These are phyloP conservation scores for Trichoderma sp. DNA, from an alignment of 2,329 filamentous ascomycete genomes.

Conservation along the genomic window DNA sequence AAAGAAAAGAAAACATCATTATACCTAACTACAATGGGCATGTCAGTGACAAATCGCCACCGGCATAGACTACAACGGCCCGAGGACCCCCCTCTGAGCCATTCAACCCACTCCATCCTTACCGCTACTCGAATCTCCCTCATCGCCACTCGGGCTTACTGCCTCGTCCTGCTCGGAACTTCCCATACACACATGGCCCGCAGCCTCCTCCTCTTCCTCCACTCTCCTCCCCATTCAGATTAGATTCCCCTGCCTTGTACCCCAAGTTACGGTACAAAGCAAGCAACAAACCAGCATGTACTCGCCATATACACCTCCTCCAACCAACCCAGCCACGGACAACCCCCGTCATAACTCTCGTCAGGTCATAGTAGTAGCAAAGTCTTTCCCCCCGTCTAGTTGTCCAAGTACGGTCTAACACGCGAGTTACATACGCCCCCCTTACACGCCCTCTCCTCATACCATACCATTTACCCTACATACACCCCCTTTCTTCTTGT, in stretches of 20 bases:
- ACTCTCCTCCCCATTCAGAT: neutral
- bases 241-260: neutral
- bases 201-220: neutral
- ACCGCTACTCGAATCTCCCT: neutral
- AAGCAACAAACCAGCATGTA: neutral
- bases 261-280: neutral
- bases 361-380: neutral
- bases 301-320: neutral
- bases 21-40: neutral
- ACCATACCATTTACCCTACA: neutral
- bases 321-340: neutral
- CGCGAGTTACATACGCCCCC: neutral
- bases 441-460: neutral
- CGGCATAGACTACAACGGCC: neutral
- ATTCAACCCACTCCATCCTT: neutral
- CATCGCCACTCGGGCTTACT: neutral
- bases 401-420: neutral
- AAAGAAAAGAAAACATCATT: no score
- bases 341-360: neutral
- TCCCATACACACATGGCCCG: neutral
- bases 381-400: neutral
- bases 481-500: neutral
- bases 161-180: neutral
- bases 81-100: neutral
- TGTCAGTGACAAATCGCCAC: neutral